Evolutionary conservation across 148 eudicot genomes (phyloP).

Genomic region (Linanthus parryae): DNA sequence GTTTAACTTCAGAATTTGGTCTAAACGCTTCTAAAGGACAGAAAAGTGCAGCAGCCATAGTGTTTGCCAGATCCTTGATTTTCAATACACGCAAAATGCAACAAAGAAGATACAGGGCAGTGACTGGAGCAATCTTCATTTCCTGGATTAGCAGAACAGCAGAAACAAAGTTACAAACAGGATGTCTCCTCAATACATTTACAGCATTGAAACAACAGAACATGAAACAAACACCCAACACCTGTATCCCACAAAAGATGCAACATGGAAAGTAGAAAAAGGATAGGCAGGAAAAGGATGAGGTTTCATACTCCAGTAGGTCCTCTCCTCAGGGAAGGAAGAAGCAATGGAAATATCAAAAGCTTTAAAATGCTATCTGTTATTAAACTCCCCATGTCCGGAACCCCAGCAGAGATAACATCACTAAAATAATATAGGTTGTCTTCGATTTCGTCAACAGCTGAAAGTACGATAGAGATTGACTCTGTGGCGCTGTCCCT

Average conservation of each 20-base stretch:
- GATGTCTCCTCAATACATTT: slow-evolving; percentile 14
- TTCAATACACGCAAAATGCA: slow-evolving; percentile 87
- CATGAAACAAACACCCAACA: background rate
- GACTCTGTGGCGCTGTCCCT: slow-evolving; percentile 55
- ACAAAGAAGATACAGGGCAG: slow-evolving; percentile 78
- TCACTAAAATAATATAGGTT: slow-evolving; percentile 89
- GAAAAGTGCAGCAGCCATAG: slow-evolving; percentile 76
- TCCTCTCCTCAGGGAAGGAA: slow-evolving; percentile 67
- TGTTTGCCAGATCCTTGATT: slow-evolving; percentile 93
- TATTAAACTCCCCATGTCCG: slow-evolving; percentile 84
- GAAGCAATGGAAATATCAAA: slow-evolving; percentile 82
- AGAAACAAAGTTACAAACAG: slow-evolving; percentile 24
- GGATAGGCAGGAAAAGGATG: slow-evolving; percentile 7
- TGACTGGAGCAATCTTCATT: slow-evolving; percentile 46
- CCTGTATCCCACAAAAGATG: background rate
- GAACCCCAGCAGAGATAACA: slow-evolving; percentile 96
- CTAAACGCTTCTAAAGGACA: slow-evolving; percentile 46
- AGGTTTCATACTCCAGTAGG: slow-evolving; percentile 40
- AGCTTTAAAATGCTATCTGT: slow-evolving; percentile 65
- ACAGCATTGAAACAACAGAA: background rate
- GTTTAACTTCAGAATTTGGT: slow-evolving; percentile 36
- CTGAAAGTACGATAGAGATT: slow-evolving; percentile 45
- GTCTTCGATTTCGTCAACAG: slow-evolving; percentile 94
- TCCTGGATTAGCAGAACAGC: slow-evolving; percentile 56
- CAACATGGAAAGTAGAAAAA: background rate